Base-by-base conservation (phyloP, 2,329 filamentous ascomycete genomes). In the Colletotrichum incanum region DNA sequence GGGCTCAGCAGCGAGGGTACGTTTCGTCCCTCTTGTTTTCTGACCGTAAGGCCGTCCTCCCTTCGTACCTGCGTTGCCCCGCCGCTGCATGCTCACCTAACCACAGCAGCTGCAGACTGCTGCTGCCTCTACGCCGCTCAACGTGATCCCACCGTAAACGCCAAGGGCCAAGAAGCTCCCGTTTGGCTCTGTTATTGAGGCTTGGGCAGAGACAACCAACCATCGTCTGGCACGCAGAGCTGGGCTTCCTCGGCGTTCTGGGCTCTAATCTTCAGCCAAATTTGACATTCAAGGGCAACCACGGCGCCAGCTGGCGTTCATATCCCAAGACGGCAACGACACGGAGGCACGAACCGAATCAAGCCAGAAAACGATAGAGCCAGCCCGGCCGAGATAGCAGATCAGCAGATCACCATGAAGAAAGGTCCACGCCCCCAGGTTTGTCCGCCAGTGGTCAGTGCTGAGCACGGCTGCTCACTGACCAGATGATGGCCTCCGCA, bases 211-310 rank as follows among this genome's bases (percentile, higher is more conserved):
- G 23, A 68, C 59, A 50, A 23, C 66, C 70, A 72, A 72, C 70
- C 70, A 72, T 60, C 47, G 16, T 52, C 52, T 60, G 65, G 65
- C 60, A 70, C 65, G 66, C 61, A 54, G n/a, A 55, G 52, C 60
- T 65, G 63, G 63, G 39, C 63, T 62, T 39, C 12, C 65, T 74
- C 56, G 73, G 71, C 70, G 67, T 60, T 70, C 73, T 74, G 66
- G 73, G 71, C 71, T 71, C 63, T 71, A 73, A 74, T 74, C 71
- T 73, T 47, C 31, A 54, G 49, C 54, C 64, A 71, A 70, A 73
- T 65, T 55, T 60, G 60, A 52, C 37, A 39, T 26, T 31, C 60
- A 47, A 50, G 60, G 66, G 39, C 70, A 63, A 59, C 65, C 45
- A 60, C 58, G 65, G 50, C 52, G 49, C 39, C 66, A 60, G 18